Evolutionary conservation across 805 yeast species (phyloP), one percentile per base, ranked within the genome.

Genomic region (Tetrapisispora taiwanensis): DNA sequence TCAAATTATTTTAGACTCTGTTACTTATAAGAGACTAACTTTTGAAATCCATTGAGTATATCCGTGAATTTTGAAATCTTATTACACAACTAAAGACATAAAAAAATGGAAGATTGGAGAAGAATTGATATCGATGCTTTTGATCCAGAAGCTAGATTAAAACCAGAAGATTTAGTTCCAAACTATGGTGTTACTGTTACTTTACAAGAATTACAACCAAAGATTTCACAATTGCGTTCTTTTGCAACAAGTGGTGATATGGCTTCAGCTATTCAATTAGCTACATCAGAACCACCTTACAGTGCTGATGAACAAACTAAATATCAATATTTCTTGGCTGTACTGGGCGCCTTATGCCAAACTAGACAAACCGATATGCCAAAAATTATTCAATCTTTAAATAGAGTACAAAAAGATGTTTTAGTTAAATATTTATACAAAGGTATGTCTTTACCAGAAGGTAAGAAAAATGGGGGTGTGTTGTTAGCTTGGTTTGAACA

Each of bases 401-500:
- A 72, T 34, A 54, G 74, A 15, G 80, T 76, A 47, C 84, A 87
- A 59, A 83, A 81, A 52, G 90, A 85, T 53, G 78, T 75, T 2
- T 74, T 92, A 56, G 71, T 88, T 38, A 92, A 92, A 62, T 85
- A 84, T 61, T 69, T 92, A 43, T 92, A 89, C 66, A 82, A 81
- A 56, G 87, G 87, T 27, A 87, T 92, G 95, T 69, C 79, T 37
- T 67, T 80, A 10, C 74, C 80, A 27, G 79, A 78, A 52, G 89
- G 92, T 10, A 85, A 86, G 51, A 84, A 82, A 55, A 87, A 81
- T 50, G 95, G 96, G 17, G 95, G 95, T 39, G 72, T 81, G 39
- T 64, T 92, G 53, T 75, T 92, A 54, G 77, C 82, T 28, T 92
- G 98, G 98, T 86, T 82, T 60, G 97, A 90, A 53, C 88, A 87